Conservation (phyloP, 805 yeast species). For the Zygotorulaspora sp. region DNA sequence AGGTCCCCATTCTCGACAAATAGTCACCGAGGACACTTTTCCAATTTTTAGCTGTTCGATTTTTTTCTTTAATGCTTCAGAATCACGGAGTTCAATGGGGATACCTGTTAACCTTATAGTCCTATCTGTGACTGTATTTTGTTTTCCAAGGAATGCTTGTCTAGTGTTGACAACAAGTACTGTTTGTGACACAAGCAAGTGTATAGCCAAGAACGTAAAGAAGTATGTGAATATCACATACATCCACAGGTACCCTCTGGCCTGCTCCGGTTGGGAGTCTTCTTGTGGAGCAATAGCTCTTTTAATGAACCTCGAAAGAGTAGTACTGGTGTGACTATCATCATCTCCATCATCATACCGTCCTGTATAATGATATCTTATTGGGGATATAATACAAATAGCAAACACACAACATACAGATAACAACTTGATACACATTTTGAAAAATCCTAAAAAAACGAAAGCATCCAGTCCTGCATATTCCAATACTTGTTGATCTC, state of each 20-base stretch:
- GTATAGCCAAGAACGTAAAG: slow-evolving; percentile 66
- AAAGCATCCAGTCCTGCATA: slow-evolving; percentile 93
- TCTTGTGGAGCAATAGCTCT: slow-evolving; percentile 26
- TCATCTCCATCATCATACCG: slow-evolving; percentile 57
- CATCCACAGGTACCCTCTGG: slow-evolving; percentile 65
- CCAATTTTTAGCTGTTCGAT: slow-evolving; percentile 78
- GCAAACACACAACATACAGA: slow-evolving; percentile 65
- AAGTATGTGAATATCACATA: slow-evolving; percentile 83
- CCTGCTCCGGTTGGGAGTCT: slow-evolving; percentile 38
- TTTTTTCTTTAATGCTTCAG: slow-evolving; percentile 62
- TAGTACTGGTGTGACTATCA: not conserved
- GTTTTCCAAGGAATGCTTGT: slow-evolving; percentile 77
- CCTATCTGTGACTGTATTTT: slow-evolving; percentile 84
- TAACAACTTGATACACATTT: slow-evolving; percentile 73
- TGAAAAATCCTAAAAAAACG: slow-evolving; percentile 86
- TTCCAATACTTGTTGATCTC: slow-evolving; percentile 74
- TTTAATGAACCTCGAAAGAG: slow-evolving; percentile 8
- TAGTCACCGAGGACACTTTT: slow-evolving; percentile 65
- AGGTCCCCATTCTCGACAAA: slow-evolving; percentile 83
- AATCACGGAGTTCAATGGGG: slow-evolving; percentile 74
- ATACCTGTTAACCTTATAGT: slow-evolving; percentile 86
- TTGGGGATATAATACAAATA: slow-evolving; percentile 72
- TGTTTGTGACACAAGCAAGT: slow-evolving; percentile 63
- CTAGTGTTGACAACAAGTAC: slow-evolving; percentile 68
- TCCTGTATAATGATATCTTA: slow-evolving; percentile 80